Conservation (phyloP, 2,329 filamentous ascomycete genomes). For the Metarhizium humberi region DNA sequence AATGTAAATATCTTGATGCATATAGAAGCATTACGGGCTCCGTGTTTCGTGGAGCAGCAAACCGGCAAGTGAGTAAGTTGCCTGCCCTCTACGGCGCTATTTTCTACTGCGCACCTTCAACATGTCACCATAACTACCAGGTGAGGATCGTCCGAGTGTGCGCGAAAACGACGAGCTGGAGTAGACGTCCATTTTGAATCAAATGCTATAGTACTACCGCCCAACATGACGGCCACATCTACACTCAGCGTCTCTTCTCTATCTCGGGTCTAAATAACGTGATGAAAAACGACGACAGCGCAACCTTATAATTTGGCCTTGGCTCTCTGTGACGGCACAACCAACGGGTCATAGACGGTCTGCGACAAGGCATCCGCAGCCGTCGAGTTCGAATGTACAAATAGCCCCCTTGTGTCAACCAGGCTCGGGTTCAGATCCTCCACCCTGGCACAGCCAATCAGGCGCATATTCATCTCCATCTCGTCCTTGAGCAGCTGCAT, state of each 20-base stretch:
- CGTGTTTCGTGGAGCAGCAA: too few species aligned
- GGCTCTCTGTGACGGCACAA: constrained; percentile 40
- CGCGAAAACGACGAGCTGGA: too few species aligned
- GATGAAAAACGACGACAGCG: neutral
- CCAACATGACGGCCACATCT: too few species aligned
- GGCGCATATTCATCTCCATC: constrained; percentile 97
- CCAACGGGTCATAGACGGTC: constrained; percentile 45
- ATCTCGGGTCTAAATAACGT: neutral
- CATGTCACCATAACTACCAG: too few species aligned
- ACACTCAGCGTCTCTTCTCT: too few species aligned
- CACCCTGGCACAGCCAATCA: constrained; percentile 71
- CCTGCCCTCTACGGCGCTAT: too few species aligned
- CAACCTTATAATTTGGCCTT: constrained; percentile 39
- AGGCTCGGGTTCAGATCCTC: constrained; percentile 72
- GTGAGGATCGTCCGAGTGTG: too few species aligned
- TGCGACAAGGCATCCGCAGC: constrained; percentile 38
- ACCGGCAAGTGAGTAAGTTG: too few species aligned
- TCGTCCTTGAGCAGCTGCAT: constrained; percentile 93
- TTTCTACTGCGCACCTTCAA: too few species aligned
- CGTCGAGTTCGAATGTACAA: constrained; percentile 38
- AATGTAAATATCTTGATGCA: neutral
- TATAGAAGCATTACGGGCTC: too few species aligned
- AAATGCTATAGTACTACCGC: too few species aligned
- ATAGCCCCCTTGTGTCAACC: constrained; percentile 66
- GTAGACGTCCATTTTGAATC: too few species aligned